Evolutionary conservation across 2,329 filamentous ascomycete species (phyloP), one percentile per base, ranked within the genome.

Genomic region (Penicillium paneum): DNA sequence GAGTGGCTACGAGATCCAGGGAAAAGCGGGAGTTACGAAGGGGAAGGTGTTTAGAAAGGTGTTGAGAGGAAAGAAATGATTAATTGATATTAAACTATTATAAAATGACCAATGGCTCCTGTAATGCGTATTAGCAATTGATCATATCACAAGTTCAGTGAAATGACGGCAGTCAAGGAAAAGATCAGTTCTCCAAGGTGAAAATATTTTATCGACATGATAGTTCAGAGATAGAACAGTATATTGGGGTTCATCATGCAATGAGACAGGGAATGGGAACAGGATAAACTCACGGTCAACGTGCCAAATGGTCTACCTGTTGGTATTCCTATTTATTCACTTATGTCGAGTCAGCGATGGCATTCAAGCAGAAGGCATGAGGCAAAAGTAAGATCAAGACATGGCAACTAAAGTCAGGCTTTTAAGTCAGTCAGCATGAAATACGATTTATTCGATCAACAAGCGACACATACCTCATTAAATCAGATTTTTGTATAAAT

Each of bases 401-500:
- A 66, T 69, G 68, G 71, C 71, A 74, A 74, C 71, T 71, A 69
- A 66, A 62, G 21, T 75, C 72, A 74, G 71, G 69, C 71, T 76
- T 76, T 62, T 43, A 54, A 56, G 52, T 64, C 65, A 55, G 64
- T 77, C 66, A 78, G 74, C 67, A 61, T 43, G 47, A 43, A 55
- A 48, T 34, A 39, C 45, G 5, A 11, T 21, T 11, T 21, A 24
- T 13, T 12, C 4, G 15, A 36, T 28, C 42, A 6, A 28, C 4
- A 41, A 45, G 28, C 43, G 5, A 10, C 40, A 72, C 75, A 65
- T 67, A 80, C 82, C 82, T 85, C 83, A 85, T 85, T 85, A 85
- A 85, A 85, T 86, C 83, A 86, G 83, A 85, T 83, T 85, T 83
- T 83, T 82, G 78, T 83, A 80, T 80, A 71, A 74, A 76, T 78